These are phyloP conservation scores for Capsicum baccatum DNA, from an alignment of 257 asterid genomes.

Conservation along the genomic window DNA sequence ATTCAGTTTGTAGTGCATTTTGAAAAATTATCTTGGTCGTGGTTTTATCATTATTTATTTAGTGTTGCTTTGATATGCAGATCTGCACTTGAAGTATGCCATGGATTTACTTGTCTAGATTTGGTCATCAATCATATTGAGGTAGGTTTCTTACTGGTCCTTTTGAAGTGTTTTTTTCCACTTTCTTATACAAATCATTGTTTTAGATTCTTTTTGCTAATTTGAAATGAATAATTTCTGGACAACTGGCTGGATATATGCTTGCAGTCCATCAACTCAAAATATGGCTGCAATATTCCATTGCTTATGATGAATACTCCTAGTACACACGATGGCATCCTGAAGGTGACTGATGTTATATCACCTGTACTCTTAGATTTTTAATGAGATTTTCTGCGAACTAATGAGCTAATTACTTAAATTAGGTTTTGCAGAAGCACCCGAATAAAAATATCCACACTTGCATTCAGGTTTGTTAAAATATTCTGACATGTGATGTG, in stretches of 20 bases:
- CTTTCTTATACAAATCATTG: conserved; percentile 3
- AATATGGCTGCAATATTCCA: conserved; percentile 83
- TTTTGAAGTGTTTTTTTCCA: conserved; percentile 4
- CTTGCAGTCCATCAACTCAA: conserved; percentile 71
- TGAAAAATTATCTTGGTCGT: background rate
- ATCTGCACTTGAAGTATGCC: conserved; percentile 62
- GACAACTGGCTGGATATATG: conserved; percentile 34
- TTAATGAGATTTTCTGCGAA: conserved; percentile 33
- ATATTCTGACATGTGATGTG: conserved; percentile 32
- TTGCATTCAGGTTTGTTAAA: conserved; percentile 59
- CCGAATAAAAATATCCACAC: conserved; percentile 69
- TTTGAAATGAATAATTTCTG: conserved; percentile 34
- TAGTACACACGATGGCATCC: conserved; percentile 56
- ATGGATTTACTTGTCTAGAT: conserved; percentile 75
- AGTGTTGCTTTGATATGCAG: conserved; percentile 48
- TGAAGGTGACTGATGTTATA: conserved; percentile 58
- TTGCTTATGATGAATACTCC: conserved; percentile 64
- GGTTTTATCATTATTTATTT: background rate
- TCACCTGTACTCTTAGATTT: conserved; percentile 20
- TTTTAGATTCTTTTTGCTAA: conserved; percentile 29
- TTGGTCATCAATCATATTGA: conserved; percentile 74
- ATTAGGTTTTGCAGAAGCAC: conserved; percentile 79
- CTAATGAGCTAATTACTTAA: conserved; percentile 39
- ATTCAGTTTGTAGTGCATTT: background rate
- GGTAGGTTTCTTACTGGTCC: conserved; percentile 46